A percentile compares a stretch with the other conserved stretches of the same genome.
phyloP scores from a whole-genome alignment of 352 stramenopile genomes.

The Saprolegnia diclina region DNA sequence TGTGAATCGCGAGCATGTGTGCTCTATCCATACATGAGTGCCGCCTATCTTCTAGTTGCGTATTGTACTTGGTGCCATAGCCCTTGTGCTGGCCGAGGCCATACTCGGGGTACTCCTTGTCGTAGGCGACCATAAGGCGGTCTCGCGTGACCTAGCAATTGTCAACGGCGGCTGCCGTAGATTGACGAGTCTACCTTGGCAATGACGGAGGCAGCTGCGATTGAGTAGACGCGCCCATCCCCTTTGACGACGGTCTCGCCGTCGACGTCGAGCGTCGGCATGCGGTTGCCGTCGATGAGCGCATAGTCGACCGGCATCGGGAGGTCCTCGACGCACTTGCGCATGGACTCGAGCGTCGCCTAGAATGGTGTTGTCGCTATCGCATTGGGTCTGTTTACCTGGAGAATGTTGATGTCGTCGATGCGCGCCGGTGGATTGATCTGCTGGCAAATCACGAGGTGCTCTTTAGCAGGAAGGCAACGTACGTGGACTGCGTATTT shows the following conservation, averaged over 20 bases:
- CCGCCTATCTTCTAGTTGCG: too few species aligned
- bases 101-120: constrained; percentile 91
- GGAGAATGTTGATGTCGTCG: constrained; percentile 99
- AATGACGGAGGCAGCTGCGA: constrained; percentile 97
- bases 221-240: constrained; percentile 93
- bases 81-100: constrained; percentile 96
- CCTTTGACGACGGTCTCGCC: constrained; percentile 93
- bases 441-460: constrained; percentile 1
- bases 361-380: neutral
- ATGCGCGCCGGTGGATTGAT: constrained; percentile 79
- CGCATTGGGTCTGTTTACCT: too few species aligned
- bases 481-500: constrained; percentile 79
- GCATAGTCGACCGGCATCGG: constrained; percentile 62
- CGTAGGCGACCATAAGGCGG: constrained; percentile 94
- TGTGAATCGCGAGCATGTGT: constrained; percentile 86
- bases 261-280: constrained; percentile 84
- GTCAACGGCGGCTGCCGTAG: neutral
- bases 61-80: constrained; percentile 82
- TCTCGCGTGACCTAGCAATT: constrained; percentile 86
- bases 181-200: constrained; percentile 70
- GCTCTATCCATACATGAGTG: constrained; percentile 28
- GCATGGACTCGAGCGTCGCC: constrained; percentile 95
- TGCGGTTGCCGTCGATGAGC: constrained; percentile 94
- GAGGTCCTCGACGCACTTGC: constrained; percentile 73
- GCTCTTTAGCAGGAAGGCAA: neutral